Evolutionary conservation across 2,329 filamentous ascomycete species (phyloP).

Genomic region (Xylaria hypoxylon): DNA sequence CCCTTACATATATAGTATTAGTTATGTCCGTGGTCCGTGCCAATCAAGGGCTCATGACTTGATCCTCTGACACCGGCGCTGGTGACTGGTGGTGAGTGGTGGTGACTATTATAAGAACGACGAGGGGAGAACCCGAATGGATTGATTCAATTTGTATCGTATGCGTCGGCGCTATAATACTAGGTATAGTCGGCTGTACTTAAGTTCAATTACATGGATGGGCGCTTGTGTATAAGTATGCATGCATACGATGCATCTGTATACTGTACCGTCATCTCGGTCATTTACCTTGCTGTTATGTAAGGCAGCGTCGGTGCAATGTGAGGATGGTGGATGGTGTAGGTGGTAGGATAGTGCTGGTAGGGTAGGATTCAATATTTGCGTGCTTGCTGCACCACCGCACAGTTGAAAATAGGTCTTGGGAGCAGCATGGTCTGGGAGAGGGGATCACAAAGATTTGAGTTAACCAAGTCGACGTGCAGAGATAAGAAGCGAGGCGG

Average conservation of each 20-base stretch:
- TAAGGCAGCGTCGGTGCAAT: conserved; percentile 30
- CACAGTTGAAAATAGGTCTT: conserved; percentile 1
- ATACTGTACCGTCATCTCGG: conserved; percentile 23
- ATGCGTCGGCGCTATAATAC: too few species aligned
- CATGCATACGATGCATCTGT: not conserved
- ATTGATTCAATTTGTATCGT: not conserved
- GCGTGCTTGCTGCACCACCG: conserved; percentile 13
- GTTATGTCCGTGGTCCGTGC: conserved; percentile 4
- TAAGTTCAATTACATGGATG: not conserved
- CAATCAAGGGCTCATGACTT: conserved; percentile 13
- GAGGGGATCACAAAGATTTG: conserved; percentile 22
- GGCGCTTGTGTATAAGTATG: conserved; percentile 11
- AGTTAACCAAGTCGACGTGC: conserved; percentile 26
- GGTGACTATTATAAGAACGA: conserved; percentile 14
- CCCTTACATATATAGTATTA: not conserved
- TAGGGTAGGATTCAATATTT: conserved; percentile 23
- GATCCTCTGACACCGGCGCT: not conserved
- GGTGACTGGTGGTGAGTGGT: not conserved
- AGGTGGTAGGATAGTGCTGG: not conserved
- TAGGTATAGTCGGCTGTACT: not conserved
- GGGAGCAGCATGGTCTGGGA: not conserved
- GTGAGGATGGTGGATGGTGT: conserved; percentile 22
- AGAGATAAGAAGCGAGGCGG: conserved; percentile 31
- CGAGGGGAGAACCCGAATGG: not conserved
- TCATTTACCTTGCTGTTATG: conserved; percentile 22